These are phyloP conservation scores for Coelastrella sp. DNA, from an alignment of 139 green algal genomes.

Conservation along the genomic window DNA sequence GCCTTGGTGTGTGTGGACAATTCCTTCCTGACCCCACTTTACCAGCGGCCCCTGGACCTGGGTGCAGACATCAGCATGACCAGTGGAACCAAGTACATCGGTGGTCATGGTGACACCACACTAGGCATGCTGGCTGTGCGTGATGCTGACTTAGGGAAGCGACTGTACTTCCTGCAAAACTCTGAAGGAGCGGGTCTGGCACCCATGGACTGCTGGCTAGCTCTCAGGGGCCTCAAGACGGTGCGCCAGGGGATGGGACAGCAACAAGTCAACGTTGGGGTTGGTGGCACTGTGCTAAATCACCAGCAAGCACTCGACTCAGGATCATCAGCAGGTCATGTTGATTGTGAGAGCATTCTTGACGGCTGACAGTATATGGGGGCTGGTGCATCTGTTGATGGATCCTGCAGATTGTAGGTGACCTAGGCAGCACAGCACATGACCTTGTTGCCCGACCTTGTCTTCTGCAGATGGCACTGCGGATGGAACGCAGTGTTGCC, in stretches of 20 bases:
- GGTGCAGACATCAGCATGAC: conserved; percentile 98
- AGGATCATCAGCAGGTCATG: no score
- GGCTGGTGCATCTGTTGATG: no score
- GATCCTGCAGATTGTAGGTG: no score
- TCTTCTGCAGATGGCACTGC: conserved; percentile 83
- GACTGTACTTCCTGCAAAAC: conserved; percentile 94
- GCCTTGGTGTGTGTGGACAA: conserved; percentile 96
- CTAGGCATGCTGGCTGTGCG: conserved; percentile 91
- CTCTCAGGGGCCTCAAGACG: conserved; percentile 95
- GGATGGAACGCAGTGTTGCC: conserved; percentile 87
- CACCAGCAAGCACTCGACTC: no score
- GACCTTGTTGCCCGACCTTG: neutral
- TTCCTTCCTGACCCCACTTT: conserved; percentile 93
- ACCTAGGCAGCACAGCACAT: no score
- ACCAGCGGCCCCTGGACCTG: conserved; percentile 80
- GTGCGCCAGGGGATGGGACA: neutral
- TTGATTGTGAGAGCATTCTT: no score
- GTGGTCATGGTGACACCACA: conserved; percentile 95
- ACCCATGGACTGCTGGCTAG: conserved; percentile 98
- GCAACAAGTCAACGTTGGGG: neutral
- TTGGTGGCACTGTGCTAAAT: no score
- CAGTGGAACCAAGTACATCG: conserved; percentile 96
- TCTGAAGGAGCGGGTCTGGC: conserved; percentile 89
- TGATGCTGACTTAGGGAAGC: conserved; percentile 81
- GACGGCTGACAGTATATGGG: no score